phyloP scores from a whole-genome alignment of 2,329 filamentous ascomycete genomes.

The Exophiala viscosa region DNA sequence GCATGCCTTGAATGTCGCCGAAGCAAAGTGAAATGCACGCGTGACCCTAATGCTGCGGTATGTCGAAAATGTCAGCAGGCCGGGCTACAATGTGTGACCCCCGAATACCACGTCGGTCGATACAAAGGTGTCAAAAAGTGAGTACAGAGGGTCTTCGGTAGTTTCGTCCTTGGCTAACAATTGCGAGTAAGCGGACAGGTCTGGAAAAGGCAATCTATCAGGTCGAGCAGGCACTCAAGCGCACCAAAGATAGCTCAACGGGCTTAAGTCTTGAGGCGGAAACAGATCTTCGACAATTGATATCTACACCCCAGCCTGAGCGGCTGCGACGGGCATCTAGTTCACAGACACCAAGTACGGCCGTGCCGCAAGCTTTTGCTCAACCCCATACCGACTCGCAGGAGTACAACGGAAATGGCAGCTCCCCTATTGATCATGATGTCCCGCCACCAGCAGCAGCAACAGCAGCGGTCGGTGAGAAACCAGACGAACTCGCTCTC shows the following conservation, averaged over 20 bases:
- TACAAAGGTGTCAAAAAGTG: slow-evolving; percentile 77
- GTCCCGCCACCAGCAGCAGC: slow-evolving; percentile 11
- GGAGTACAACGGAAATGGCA: slow-evolving; percentile 20
- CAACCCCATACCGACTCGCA: slow-evolving; percentile 10
- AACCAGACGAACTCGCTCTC: slow-evolving; percentile 56
- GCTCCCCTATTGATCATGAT: slow-evolving; percentile 29
- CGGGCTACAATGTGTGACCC: slow-evolving; percentile 61
- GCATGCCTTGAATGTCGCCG: slow-evolving; percentile 60
- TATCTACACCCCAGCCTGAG: slow-evolving; percentile 46
- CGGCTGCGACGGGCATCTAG: slow-evolving; percentile 7
- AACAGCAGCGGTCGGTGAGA: slow-evolving; percentile 28
- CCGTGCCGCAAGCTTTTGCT: slow-evolving; percentile 3
- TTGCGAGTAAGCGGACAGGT: slow-evolving; percentile 64
- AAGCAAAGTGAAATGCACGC: slow-evolving; percentile 66
- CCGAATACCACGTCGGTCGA: slow-evolving; percentile 68
- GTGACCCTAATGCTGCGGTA: slow-evolving; percentile 48
- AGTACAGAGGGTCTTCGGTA: slow-evolving; percentile 27
- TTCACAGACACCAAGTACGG: slow-evolving; percentile 1
- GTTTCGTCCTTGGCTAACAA: slow-evolving; percentile 13
- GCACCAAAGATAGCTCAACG: slow-evolving; percentile 48
- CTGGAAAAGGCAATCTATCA: slow-evolving; percentile 71
- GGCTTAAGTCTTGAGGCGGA: slow-evolving; percentile 43
- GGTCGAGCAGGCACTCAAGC: slow-evolving; percentile 65
- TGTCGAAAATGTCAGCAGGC: slow-evolving; percentile 62
- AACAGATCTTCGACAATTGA: slow-evolving; percentile 48